These are phyloP conservation scores for Eimeria sp. DNA, from an alignment of 169 alveolate genomes.

Conservation along the genomic window DNA sequence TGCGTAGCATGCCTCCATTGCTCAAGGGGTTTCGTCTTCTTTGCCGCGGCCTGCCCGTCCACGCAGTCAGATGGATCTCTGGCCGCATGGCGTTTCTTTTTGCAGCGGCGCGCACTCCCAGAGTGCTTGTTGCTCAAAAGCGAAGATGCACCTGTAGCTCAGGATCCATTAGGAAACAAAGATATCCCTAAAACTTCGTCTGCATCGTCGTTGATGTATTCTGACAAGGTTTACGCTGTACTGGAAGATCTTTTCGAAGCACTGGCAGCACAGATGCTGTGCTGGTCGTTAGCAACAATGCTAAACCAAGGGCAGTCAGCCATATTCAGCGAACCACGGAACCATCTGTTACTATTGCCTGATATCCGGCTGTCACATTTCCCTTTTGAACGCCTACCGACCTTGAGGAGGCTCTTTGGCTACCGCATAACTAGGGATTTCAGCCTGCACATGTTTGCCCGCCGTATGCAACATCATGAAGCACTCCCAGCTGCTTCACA, in stretches of 20 bases:
- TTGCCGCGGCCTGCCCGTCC: slow-evolving; percentile 31
- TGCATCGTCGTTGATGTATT: not conserved
- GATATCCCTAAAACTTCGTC: not conserved
- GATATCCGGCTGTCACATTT: slow-evolving; percentile 62
- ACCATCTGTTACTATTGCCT: slow-evolving; percentile 53
- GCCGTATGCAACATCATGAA: slow-evolving; percentile 51
- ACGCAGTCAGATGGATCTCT: slow-evolving; percentile 36
- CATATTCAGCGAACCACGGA: slow-evolving; percentile 5
- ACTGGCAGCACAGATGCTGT: slow-evolving; percentile 41
- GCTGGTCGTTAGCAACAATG: slow-evolving; percentile 36
- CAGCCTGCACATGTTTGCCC: slow-evolving; percentile 75
- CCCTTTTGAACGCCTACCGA: slow-evolving; percentile 56
- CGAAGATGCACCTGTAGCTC: not conserved
- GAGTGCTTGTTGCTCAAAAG: slow-evolving; percentile 13
- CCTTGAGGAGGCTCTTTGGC: slow-evolving; percentile 36
- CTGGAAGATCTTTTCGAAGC: slow-evolving; percentile 33
- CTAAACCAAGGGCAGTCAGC: slow-evolving; percentile 40
- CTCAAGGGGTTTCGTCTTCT: slow-evolving; percentile 34
- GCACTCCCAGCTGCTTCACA: slow-evolving; percentile 3
- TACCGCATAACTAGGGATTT: slow-evolving; percentile 52
- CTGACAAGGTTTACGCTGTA: slow-evolving; percentile 20
- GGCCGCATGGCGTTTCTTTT: slow-evolving; percentile 31
- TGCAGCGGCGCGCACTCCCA: slow-evolving; percentile 79
- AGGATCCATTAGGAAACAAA: not conserved
- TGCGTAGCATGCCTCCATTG: slow-evolving; percentile 45